These are phyloP conservation scores for Pseudocercospora pini-densiflorae DNA, from an alignment of 2,329 filamentous ascomycete species.

Conservation along the genomic window DNA sequence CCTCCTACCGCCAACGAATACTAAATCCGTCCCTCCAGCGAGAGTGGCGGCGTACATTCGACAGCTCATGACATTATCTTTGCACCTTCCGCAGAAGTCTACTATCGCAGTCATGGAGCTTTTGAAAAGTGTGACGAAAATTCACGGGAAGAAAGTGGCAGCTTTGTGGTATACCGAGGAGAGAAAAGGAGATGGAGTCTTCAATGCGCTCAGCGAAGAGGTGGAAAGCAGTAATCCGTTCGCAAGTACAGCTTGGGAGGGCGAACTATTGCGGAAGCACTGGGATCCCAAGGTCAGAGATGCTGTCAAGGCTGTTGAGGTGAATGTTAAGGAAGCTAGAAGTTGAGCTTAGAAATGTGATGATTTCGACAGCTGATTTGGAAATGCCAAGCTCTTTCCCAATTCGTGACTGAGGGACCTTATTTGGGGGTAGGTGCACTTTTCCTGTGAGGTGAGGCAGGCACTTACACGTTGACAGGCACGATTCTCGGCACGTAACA, in stretches of 20 bases:
- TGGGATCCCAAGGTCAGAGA: slow-evolving; percentile 87
- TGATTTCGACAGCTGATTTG: too few species aligned
- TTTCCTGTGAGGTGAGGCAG: too few species aligned
- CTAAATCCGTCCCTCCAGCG: slow-evolving; percentile 76
- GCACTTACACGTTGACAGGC: too few species aligned
- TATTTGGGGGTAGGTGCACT: too few species aligned
- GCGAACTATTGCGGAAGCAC: slow-evolving; percentile 81
- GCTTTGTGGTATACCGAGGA: slow-evolving; percentile 96
- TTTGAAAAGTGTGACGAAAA: slow-evolving; percentile 76
- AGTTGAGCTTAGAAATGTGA: not conserved
- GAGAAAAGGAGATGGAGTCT: slow-evolving; percentile 86
- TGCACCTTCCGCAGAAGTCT: slow-evolving; percentile 92
- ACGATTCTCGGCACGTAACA: too few species aligned
- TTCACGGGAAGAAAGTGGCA: slow-evolving; percentile 79
- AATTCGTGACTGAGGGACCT: too few species aligned
- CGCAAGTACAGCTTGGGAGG: slow-evolving; percentile 90
- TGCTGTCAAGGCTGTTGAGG: slow-evolving; percentile 45
- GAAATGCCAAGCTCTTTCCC: too few species aligned
- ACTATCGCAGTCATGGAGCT: slow-evolving; percentile 78
- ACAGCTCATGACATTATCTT: slow-evolving; percentile 77
- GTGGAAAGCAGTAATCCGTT: slow-evolving; percentile 90
- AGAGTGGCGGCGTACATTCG: slow-evolving; percentile 93
- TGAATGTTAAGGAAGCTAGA: slow-evolving; percentile 28
- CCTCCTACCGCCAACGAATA: slow-evolving; percentile 74
- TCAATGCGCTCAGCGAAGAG: slow-evolving; percentile 72